phyloP scores from a whole-genome alignment of 495 filamentous ascomycete species.

The Immersiella caudata region DNA sequence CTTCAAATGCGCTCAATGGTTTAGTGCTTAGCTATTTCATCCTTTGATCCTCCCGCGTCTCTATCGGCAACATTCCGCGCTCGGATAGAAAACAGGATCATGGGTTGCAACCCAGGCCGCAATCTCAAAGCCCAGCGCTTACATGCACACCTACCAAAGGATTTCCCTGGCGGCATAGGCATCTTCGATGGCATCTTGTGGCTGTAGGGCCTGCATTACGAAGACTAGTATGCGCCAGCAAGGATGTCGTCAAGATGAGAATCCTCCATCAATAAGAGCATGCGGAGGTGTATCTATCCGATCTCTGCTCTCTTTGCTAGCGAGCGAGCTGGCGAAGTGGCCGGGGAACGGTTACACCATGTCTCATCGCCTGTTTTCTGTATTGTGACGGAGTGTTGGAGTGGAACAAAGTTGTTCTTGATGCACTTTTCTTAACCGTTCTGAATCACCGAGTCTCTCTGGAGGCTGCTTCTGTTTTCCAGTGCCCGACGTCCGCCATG shows the following conservation, averaged over 20 bases:
- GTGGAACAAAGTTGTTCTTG: not conserved
- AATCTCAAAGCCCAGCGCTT: not conserved
- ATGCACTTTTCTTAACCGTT: not conserved
- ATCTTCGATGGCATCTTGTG: not conserved
- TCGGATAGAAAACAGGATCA: not conserved
- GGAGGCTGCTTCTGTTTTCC: not conserved
- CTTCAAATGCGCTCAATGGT: not conserved
- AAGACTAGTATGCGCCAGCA: not conserved
- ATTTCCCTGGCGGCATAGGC: not conserved
- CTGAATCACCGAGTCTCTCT: not conserved
- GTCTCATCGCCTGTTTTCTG: too few relatives aligned
- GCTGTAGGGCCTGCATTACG: not conserved
- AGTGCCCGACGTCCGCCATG: not conserved
- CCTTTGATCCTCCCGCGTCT: not conserved
- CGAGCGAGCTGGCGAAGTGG: not conserved
- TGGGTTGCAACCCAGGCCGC: too few relatives aligned
- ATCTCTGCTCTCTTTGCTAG: not conserved
- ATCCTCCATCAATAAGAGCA: too few relatives aligned
- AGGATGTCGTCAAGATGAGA: not conserved
- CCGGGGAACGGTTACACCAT: too few relatives aligned
- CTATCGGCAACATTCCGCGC: not conserved
- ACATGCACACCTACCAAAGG: not conserved
- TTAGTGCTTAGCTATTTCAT: not conserved
- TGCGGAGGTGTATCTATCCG: not conserved
- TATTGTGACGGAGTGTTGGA: not conserved